These are phyloP conservation scores for Trichoderma pleuroti DNA, from an alignment of 2,329 filamentous ascomycete species.

Conservation along the genomic window DNA sequence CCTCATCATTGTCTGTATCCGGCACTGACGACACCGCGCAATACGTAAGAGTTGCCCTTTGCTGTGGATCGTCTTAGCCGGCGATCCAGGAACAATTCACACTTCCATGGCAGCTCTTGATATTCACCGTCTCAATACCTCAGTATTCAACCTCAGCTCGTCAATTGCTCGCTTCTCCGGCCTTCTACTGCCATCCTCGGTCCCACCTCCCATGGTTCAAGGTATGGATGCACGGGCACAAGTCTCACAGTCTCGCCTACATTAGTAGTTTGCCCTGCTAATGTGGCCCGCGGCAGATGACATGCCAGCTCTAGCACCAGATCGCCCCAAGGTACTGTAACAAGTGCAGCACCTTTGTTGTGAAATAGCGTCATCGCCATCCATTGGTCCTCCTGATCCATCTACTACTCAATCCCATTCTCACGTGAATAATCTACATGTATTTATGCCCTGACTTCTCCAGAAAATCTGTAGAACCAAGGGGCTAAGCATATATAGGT, in stretches of 20 bases:
- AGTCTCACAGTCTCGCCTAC: not conserved
- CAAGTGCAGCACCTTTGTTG: not conserved
- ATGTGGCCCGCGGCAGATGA: not conserved
- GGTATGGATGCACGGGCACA: not conserved
- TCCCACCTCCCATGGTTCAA: not conserved
- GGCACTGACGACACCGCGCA: constrained; percentile 2
- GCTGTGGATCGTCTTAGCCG: not conserved
- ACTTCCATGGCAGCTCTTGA: not conserved
- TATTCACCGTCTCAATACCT: not conserved
- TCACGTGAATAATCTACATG: not conserved
- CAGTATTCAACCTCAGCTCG: not conserved
- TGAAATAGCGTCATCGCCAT: not conserved
- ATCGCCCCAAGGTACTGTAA: not conserved
- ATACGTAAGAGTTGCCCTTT: constrained; percentile 3
- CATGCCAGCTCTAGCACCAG: not conserved
- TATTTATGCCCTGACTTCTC: not conserved
- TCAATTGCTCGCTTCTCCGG: not conserved
- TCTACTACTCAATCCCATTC: not conserved
- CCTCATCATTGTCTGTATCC: constrained; percentile 13
- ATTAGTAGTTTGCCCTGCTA: not conserved
- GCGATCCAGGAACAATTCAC: constrained; percentile 14
- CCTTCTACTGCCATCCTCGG: not conserved
- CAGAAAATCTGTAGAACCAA: not conserved
- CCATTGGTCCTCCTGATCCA: not conserved
- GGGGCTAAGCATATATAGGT: not conserved